A percentile compares a stretch with the other conserved stretches of the same genome.
phyloP scores from a whole-genome alignment of 306 rosid species.

The Castanopsis chinensis region DNA sequence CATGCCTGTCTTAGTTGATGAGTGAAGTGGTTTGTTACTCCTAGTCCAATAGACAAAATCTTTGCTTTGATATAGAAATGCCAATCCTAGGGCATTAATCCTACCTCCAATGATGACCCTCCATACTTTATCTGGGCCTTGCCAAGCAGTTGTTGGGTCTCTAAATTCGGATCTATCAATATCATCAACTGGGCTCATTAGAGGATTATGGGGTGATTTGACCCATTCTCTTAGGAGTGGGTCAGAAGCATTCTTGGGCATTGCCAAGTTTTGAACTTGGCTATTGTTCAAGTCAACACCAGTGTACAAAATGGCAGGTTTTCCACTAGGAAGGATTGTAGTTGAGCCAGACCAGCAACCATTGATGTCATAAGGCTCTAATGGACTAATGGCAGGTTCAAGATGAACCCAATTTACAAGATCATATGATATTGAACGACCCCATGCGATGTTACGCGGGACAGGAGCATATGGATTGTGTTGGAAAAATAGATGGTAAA shows the following conservation, averaged over 20 bases:
- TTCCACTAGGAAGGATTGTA: slow-evolving; percentile 33
- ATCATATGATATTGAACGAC: slow-evolving; percentile 49
- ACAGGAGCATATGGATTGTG: slow-evolving; percentile 42
- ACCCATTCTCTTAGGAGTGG: slow-evolving; percentile 51
- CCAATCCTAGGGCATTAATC: slow-evolving; percentile 38
- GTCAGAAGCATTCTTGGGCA: slow-evolving; percentile 43
- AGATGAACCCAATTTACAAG: slow-evolving; percentile 58
- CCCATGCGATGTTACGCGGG: slow-evolving; percentile 47
- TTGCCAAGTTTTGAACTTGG: slow-evolving; percentile 45
- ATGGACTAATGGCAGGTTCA: slow-evolving; percentile 42
- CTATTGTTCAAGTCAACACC: slow-evolving; percentile 27
- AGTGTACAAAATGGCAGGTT: slow-evolving; percentile 43
- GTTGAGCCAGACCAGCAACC: slow-evolving; percentile 62
- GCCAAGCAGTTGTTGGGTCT: slow-evolving; percentile 67
- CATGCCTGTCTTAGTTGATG: slow-evolving; percentile 28
- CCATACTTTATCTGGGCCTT: slow-evolving; percentile 41
- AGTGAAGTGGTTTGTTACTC: slow-evolving; percentile 28
- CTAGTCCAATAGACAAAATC: slow-evolving; percentile 45
- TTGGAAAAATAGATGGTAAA: slow-evolving; percentile 60
- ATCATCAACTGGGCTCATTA: slow-evolving; percentile 31
- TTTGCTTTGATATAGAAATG: slow-evolving; percentile 36
- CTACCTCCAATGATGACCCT: slow-evolving; percentile 41
- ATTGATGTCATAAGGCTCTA: slow-evolving; percentile 34
- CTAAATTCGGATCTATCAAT: slow-evolving; percentile 36
- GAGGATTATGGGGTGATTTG: slow-evolving; percentile 45